These are phyloP conservation scores for Trichoderma sp. DNA, from an alignment of 2,329 filamentous ascomycete genomes.

Conservation along the genomic window DNA sequence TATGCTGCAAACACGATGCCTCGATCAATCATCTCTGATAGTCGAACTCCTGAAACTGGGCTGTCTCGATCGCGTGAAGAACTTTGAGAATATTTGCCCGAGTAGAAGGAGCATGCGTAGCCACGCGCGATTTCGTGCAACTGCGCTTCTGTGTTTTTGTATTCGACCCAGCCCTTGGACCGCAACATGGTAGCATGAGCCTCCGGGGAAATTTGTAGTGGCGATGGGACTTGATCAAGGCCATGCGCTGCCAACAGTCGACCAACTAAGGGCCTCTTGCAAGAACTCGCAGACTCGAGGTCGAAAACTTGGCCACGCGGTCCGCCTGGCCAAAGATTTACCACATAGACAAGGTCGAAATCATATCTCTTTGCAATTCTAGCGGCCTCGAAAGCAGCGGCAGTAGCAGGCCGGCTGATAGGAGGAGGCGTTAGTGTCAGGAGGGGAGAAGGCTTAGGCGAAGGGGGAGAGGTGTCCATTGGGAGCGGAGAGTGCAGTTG, in stretches of 20 bases:
- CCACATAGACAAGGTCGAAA: conserved; percentile 58
- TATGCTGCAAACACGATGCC: conserved; percentile 59
- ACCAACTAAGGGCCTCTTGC: conserved; percentile 40
- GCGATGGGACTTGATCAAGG: conserved; percentile 48
- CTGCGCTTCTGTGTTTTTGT: conserved; percentile 43
- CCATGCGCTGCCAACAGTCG: conserved; percentile 56
- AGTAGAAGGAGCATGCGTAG: conserved; percentile 54
- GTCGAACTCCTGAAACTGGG: conserved; percentile 28
- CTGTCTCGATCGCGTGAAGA: conserved; percentile 28
- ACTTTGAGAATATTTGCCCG: conserved; percentile 36
- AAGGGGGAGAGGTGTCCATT: conserved; percentile 27
- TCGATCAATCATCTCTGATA: conserved; percentile 40
- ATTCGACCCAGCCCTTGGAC: conserved; percentile 53
- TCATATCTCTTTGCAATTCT: conserved; percentile 55
- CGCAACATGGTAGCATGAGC: conserved; percentile 52
- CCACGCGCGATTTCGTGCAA: conserved; percentile 49
- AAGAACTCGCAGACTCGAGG: conserved; percentile 19
- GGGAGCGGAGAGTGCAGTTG: conserved; percentile 22
- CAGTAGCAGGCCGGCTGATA: conserved; percentile 43
- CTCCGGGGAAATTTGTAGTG: conserved; percentile 50
- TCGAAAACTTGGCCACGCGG: conserved; percentile 20
- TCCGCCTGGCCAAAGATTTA: conserved; percentile 54
- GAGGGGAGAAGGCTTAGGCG: conserved; percentile 33
- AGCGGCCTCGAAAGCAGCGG: conserved; percentile 54
- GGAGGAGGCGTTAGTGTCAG: conserved; percentile 47